A percentile compares a stretch with the other conserved stretches of the same genome.
Conservation (phyloP, 352 stramenopile species). For the Globisporangium acanthophoron region DNA sequence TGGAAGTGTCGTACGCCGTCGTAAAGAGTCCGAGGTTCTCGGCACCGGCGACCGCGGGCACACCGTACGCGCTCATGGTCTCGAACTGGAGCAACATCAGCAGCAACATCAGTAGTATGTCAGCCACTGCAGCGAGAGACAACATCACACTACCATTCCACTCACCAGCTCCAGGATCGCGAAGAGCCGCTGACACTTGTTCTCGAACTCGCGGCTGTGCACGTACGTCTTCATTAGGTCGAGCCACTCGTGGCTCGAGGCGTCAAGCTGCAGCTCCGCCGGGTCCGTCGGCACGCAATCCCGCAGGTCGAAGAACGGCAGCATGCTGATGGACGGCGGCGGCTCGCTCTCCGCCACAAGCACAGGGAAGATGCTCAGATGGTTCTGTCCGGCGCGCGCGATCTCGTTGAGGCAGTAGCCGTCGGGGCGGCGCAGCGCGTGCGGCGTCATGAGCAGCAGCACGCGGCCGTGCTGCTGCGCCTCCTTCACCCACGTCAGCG, state of each 20-base stretch:
- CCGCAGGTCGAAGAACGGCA: conserved; percentile 71
- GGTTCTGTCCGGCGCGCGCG: conserved; percentile 46
- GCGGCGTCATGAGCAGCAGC: conserved; percentile 73
- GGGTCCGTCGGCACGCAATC: conserved; percentile 46
- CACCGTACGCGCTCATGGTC: conserved; percentile 52
- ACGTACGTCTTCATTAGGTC: conserved; percentile 31
- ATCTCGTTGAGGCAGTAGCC: conserved; percentile 82
- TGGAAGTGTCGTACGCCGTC: conserved; percentile 19
- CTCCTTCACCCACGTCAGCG: conserved; percentile 62
- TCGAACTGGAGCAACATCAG: conserved; percentile 36
- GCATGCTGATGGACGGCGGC: conserved; percentile 57
- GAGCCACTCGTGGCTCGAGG: conserved; percentile 32
- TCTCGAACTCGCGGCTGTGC: conserved; percentile 29
- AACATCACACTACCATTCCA: neutral
- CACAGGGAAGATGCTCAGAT: conserved; percentile 67
- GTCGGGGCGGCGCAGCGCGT: conserved; percentile 62
- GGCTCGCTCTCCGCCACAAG: conserved; percentile 62
- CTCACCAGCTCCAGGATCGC: conserved; percentile 57
- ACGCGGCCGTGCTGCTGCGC: conserved; percentile 64
- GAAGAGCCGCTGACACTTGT: conserved; percentile 51
- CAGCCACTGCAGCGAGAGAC: neutral
- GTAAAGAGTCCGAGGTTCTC: conserved; percentile 53
- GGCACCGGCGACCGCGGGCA: conserved; percentile 50
- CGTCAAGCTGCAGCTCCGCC: conserved; percentile 21
- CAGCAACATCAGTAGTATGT: neutral